phyloP scores from a whole-genome alignment of 352 stramenopile species.

The Pythium angustatum region DNA sequence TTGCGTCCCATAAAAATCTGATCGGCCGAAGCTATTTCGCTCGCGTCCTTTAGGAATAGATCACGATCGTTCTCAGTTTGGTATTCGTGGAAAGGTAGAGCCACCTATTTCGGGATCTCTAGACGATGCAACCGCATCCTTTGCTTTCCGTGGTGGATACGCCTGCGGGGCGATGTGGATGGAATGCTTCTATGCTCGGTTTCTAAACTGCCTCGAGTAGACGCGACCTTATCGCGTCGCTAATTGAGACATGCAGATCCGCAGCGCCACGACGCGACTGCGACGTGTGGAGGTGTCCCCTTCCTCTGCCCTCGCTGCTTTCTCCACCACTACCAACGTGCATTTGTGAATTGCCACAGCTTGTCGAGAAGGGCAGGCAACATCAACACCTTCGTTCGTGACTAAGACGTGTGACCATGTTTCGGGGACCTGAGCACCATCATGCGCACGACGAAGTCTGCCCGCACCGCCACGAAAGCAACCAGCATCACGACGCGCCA shows the following conservation, averaged over 20 bases:
- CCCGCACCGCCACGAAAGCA: conserved; percentile 31
- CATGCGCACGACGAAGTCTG: conserved; percentile 32
- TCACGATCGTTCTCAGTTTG: too few species aligned
- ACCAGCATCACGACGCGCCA: conserved; percentile 41
- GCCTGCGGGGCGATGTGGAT: too few species aligned
- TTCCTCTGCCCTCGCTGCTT: not conserved
- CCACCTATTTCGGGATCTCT: not conserved
- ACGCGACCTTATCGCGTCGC: conserved; percentile 14
- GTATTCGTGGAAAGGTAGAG: too few species aligned
- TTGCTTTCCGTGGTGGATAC: not conserved
- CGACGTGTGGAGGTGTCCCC: not conserved
- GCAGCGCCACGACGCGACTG: too few species aligned
- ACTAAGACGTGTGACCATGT: conserved; percentile 6
- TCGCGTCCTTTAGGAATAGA: too few species aligned
- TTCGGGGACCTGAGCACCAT: conserved; percentile 36
- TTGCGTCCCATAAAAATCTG: not conserved
- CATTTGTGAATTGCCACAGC: conserved; percentile 23
- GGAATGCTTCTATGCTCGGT: too few species aligned
- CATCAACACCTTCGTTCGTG: not conserved
- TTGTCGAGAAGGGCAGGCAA: conserved; percentile 1
- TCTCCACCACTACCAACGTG: not conserved
- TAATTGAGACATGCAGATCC: too few species aligned
- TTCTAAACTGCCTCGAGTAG: not conserved
- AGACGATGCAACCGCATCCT: not conserved
- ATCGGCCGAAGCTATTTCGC: not conserved